phyloP scores from a whole-genome alignment of 78 protist genomes.

The Thecamonas trahens region DNA sequence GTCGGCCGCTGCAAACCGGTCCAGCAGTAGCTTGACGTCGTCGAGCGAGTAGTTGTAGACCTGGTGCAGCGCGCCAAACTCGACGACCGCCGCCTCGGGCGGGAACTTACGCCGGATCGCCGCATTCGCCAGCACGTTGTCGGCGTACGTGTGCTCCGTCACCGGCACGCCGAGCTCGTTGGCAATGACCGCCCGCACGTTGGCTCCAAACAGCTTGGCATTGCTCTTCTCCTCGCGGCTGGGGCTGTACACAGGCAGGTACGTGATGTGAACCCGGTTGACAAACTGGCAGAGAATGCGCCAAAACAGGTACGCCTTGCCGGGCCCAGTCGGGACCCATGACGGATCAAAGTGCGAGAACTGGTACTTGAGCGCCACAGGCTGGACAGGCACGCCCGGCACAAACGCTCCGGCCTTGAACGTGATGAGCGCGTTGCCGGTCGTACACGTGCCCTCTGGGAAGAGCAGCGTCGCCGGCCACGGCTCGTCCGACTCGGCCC shows the following conservation, averaged over 20 bases:
- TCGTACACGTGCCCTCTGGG: constrained; percentile 56
- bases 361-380: constrained; percentile 26
- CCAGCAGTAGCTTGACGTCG: no score
- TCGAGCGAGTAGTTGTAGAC: no score
- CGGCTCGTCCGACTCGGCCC: neutral
- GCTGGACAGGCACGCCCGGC: constrained; percentile 54
- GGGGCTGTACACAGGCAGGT: constrained; percentile 1
- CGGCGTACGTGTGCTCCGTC: neutral
- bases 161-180: neutral
- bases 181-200: constrained; percentile 18
- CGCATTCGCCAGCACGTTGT: neutral
- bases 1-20: no score
- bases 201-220: constrained; percentile 8
- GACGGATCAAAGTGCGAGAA: constrained; percentile 1
- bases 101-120: no score
- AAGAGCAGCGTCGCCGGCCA: constrained; percentile 27
- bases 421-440: constrained; percentile 13
- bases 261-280: constrained; percentile 3
- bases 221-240: neutral
- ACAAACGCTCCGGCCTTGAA: constrained; percentile 48
- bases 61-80: no score
- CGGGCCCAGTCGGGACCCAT: neutral
- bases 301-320: neutral
- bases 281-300: neutral
- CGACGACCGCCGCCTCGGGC: no score